Base-by-base conservation (phyloP, 208 protist species). In the Crithidia fasciculata region DNA sequence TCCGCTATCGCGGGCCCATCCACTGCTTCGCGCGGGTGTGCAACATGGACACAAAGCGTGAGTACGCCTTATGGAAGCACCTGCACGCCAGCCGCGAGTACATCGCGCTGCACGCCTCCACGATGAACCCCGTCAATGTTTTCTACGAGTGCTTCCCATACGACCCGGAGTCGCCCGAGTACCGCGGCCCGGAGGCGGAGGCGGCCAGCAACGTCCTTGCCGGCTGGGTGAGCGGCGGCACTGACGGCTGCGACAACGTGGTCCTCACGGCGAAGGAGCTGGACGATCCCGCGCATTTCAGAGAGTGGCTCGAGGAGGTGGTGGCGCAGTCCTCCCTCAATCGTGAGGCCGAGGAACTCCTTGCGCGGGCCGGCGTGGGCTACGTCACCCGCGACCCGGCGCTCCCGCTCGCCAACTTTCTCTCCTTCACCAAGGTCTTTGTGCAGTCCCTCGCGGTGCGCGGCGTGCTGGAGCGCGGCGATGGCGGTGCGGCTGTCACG, bases 381-480 rank as follows among this genome's bases (percentile, higher is more conserved):
- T 95, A 95, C 80, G 60, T 95, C 69, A 78, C 47, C 37, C 84
- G 91, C 64, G 87, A 92, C 72, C 81, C 88, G 37, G 53, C 70
- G 8, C 86, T 95, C 28, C 91, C 88, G 18, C 84, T 95, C 5
- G 78, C 85, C 4, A 82, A 93, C 52, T 94, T 82, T 63, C 78
- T 95, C 60, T 92, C 85, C 16, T 95, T 95, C 70, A 78, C 91
- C 37, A 88, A 87, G 62, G 69, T 91, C 10, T 94, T 92, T 70
- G 80, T 71, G 18, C 53, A 73, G 57, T 80, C 87, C 10, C 60
- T 69, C 16, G 88, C 83, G 18, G 91, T 92, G 44, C 88, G 88
- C 28, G 67, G 69, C 3, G 78, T 93, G 61, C 64, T 73, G 15
- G 81, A 84, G 70, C 54, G 55, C 19, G 37, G n/a, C 0, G 36